Conservation (phyloP, 148 eudicot genomes). For the Rhododendron williamsianum region DNA sequence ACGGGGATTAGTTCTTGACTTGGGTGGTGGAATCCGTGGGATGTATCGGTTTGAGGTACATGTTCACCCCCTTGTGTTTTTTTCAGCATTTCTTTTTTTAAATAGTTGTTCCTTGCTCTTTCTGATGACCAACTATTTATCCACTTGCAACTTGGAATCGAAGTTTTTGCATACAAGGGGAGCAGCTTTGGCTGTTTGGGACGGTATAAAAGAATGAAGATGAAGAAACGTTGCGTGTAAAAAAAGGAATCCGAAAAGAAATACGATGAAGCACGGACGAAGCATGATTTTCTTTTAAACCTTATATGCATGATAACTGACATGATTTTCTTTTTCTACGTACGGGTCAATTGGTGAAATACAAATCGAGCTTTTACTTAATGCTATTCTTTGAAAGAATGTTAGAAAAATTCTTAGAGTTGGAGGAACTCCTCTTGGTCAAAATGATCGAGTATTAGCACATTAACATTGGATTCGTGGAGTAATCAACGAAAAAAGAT, state of each 20-base stretch:
- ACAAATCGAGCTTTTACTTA: not conserved
- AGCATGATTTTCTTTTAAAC: not conserved
- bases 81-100: not conserved
- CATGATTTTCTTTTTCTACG: not conserved
- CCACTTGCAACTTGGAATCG: not conserved
- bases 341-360: not conserved
- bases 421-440: not conserved
- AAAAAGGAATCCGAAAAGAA: not conserved
- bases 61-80: not conserved
- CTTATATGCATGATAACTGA: not conserved
- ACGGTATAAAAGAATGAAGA: not conserved
- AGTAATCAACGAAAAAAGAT: not conserved
- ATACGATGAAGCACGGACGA: not conserved
- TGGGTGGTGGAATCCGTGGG: slow-evolving; percentile 77
- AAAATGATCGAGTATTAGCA: not conserved
- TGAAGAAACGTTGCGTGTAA: not conserved
- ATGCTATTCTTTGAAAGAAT: not conserved
- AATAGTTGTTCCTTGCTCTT: not conserved
- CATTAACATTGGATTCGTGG: not conserved
- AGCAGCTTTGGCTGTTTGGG: not conserved
- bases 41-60: slow-evolving; percentile 89
- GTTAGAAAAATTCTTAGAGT: not conserved
- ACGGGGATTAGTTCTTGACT: slow-evolving; percentile 81
- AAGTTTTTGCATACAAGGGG: not conserved
- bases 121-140: not conserved